Evolutionary conservation across 352 stramenopile species (phyloP).

Genomic region (Phytophthora citricola): DNA sequence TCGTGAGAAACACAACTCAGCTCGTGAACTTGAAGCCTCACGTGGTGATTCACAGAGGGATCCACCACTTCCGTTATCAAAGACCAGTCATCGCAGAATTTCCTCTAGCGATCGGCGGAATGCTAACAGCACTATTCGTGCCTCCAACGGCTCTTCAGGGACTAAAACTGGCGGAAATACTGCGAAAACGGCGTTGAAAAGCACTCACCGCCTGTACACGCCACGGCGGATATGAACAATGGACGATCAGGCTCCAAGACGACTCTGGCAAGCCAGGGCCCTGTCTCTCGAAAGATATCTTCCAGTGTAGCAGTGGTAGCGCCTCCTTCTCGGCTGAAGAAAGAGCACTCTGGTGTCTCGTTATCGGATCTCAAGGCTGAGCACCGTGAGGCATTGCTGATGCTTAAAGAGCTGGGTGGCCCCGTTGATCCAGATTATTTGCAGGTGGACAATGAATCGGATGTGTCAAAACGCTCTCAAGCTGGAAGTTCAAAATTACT

Average conservation of each 20-base stretch:
- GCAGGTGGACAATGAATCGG: conserved; percentile 18
- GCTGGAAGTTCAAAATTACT: neutral
- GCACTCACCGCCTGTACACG: conserved; percentile 4
- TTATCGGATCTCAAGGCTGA: conserved; percentile 80
- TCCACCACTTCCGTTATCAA: neutral
- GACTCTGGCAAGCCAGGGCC: neutral
- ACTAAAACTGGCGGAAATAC: conserved; percentile 7
- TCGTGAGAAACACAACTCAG: conserved; percentile 34
- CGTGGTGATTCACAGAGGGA: neutral
- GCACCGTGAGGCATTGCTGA: conserved; percentile 70
- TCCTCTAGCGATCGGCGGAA: conserved; percentile 4
- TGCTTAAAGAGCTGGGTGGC: conserved; percentile 78
- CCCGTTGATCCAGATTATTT: conserved; percentile 56
- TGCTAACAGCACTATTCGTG: conserved; percentile 16
- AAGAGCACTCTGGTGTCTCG: conserved; percentile 63
- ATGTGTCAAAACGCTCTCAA: conserved; percentile 2
- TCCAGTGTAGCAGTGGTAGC: conserved; percentile 1
- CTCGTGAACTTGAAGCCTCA: conserved; percentile 8
- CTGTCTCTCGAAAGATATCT: conserved; percentile 10
- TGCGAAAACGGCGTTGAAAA: conserved; percentile 8
- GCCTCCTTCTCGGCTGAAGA: conserved; percentile 14
- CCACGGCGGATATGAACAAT: conserved; percentile 15
- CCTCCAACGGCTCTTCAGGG: conserved; percentile 23
- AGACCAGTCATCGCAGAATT: neutral
- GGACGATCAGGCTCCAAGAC: conserved; percentile 11